Evolutionary conservation across 306 rosid genomes (phyloP).

Genomic region (Quercus engelmannii): DNA sequence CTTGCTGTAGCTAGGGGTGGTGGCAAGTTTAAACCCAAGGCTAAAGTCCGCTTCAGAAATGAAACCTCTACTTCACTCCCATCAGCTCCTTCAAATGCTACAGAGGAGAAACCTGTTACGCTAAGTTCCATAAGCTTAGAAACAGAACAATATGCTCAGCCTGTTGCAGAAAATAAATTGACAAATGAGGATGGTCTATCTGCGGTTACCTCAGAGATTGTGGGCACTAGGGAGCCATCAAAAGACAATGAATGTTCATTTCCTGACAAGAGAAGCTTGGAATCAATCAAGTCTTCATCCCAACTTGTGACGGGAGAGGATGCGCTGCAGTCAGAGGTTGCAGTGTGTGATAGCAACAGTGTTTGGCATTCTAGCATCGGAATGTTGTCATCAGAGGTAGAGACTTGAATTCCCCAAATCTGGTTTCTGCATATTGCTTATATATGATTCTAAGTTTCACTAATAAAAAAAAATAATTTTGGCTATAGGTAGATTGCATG

Average conservation of each 20-base stretch:
- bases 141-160: constrained; percentile 8
- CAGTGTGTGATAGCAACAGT: constrained; percentile 28
- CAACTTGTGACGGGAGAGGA: constrained; percentile 17
- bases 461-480: not conserved
- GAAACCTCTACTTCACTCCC: not conserved
- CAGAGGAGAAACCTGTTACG: not conserved
- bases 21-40: constrained; percentile 2
- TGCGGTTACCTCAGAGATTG: constrained; percentile 11
- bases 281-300: constrained; percentile 10
- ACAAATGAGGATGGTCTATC: constrained; percentile 22
- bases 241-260: constrained; percentile 24
- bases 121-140: constrained; percentile 17
- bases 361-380: constrained; percentile 40
- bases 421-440: not conserved
- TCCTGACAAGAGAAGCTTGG: constrained; percentile 19
- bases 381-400: constrained; percentile 55
- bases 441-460: not conserved
- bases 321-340: constrained; percentile 32
- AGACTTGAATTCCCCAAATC: not conserved
- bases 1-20: not conserved
- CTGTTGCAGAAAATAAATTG: constrained; percentile 23
- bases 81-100: not conserved
- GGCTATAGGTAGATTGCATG: constrained; percentile 54
- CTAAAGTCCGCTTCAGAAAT: not conserved
- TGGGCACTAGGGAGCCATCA: constrained; percentile 12